Base-by-base conservation (phyloP, 2,329 filamentous ascomycete genomes). In the Pezicula carpinea region DNA sequence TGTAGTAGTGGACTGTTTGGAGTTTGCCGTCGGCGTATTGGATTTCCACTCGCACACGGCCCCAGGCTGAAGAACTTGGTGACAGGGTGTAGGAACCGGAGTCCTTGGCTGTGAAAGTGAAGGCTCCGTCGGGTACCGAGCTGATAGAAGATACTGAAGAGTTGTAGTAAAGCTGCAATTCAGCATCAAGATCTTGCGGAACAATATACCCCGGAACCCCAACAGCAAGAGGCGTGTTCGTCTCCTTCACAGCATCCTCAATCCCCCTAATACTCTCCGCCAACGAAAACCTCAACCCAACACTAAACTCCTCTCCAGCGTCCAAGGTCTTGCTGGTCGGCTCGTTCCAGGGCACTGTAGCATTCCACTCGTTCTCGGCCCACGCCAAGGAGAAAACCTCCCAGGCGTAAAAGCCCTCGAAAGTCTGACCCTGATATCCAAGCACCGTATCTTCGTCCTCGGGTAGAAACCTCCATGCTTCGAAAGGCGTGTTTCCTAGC, bases 341-440 rank as follows among this genome's bases (percentile, higher is more conserved):
- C 3, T 60, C 33, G 53, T 82, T 83, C 80, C 80, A 83, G 0
- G 79, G 77, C 2, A 66, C 57, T 0, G 61, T 64, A 0, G 47
- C 56, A 1, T 64, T 67, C 79, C 79, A 83, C 54, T 82, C 77
- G 0, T 71, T 72, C 49, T 80, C 73, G 0, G 75, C 74, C 62
- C 71, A 82, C 0, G 77, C 77, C 46, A 71, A 68, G 11, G 69
- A 73, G 43, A 77, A 66, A 0, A 75, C 69, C 53, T 80, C 74
- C 77, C 77, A 83, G 53, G 80, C 77, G 49, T 82, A 83, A 50
- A 77, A 72, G 0, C 78, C 79, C 54, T 83, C 79, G 49, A 77
- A 83, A 0, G 72, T 76, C 53, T 82, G 78, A 39, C 71, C 75
- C 5, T 65, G 67, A 55, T 81, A 80, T 8, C 52, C 56, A 0